These are phyloP conservation scores for Ophiostoma piceae DNA, from an alignment of 2,329 filamentous ascomycete genomes.

Conservation along the genomic window DNA sequence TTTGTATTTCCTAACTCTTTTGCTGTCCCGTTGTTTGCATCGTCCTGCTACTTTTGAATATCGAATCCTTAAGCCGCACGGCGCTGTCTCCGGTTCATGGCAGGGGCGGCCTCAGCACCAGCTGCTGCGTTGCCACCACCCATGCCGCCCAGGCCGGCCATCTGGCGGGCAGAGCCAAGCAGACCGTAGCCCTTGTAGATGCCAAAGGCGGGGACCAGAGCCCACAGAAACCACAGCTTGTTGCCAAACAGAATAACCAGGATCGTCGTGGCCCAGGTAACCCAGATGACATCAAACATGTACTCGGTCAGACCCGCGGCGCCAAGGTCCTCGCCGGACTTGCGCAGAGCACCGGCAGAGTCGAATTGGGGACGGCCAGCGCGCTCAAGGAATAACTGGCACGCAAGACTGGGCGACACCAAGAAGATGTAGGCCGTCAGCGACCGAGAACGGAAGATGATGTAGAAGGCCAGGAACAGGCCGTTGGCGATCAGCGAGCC, in stretches of 20 bases:
- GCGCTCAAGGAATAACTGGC: constrained; percentile 80
- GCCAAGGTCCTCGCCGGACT: constrained; percentile 79
- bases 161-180: constrained; percentile 49
- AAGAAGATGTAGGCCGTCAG: constrained; percentile 65
- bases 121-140: constrained; percentile 33
- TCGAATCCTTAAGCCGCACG: constrained; percentile 42
- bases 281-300: constrained; percentile 96
- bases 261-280: constrained; percentile 75
- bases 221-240: constrained; percentile 59
- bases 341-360: constrained; percentile 60
- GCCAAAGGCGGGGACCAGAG: constrained; percentile 51
- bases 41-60: not conserved
- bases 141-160: constrained; percentile 43
- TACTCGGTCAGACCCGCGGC: constrained; percentile 89
- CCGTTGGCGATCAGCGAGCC: constrained; percentile 66
- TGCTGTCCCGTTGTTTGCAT: not conserved
- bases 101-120: constrained; percentile 31
- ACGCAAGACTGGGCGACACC: constrained; percentile 67
- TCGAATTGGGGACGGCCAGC: constrained; percentile 74
- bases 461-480: constrained; percentile 68
- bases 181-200: constrained; percentile 51
- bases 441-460: constrained; percentile 60
- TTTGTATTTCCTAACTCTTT: not conserved
- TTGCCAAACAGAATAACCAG: constrained; percentile 76
- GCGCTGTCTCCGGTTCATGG: constrained; percentile 51